Evolutionary conservation across 2,329 filamentous ascomycete species (phyloP), one percentile per base, ranked within the genome.

Genomic region (Fusarium sp.): DNA sequence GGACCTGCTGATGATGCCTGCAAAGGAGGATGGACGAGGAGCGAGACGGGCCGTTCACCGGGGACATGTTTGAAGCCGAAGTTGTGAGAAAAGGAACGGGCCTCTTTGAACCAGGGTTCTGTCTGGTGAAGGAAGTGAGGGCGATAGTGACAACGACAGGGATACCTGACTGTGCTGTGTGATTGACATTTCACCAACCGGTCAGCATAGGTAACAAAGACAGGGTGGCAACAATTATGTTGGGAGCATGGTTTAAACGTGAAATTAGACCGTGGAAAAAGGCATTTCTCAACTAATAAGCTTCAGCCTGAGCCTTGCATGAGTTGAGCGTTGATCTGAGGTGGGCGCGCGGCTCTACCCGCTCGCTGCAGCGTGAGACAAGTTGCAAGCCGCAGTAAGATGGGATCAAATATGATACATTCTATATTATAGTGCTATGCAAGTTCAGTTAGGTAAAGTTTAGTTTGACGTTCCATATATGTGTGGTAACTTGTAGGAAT

Each of bases 321-420:
- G 50, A 57, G 51, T 36, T 52, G 56, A 62, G 57, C 38, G 18
- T 55, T 49, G 42, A 46, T 57, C 41, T 58, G 38, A 49, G 36
- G 62, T 65, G 62, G 61, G 62, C 53, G 62, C 37, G 58, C 63
- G 65, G 65, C 66, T 66, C 51, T 55, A 61, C 61, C 66, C 65
- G 61, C 65, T 55, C 51, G 42, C 60, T 60, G 41, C 65, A 69
- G 54, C 38, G 58, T 64, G 55, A 66, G 65, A 62, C 66, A 69
- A 26, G 66, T 65, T 54, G 40, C 44, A 54, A 62, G 51, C 55
- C 47, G 44, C 47, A 33, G 58, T 51, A 26, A 58, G 28, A 45
- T 18, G 7, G 10, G 18, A 47, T 34, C 18, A 50, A 46, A 57
- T 55, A 54, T 26, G 49, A 55, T 65, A 49, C 34, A 37, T 36